These are phyloP conservation scores for Primulina eburnea DNA, from an alignment of 257 asterid species.

Conservation along the genomic window DNA sequence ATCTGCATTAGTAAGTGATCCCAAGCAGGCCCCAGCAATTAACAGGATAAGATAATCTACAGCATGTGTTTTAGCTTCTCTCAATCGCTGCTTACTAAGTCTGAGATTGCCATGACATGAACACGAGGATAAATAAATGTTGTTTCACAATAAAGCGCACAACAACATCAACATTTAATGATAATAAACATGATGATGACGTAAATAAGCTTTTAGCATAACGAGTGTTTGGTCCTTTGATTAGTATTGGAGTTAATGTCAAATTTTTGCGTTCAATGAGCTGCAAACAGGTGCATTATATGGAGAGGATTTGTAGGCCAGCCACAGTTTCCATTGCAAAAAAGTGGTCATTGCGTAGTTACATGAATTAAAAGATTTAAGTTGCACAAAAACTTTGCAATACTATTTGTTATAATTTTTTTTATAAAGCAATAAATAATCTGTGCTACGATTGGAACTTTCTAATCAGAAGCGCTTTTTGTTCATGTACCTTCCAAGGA, in stretches of 20 bases:
- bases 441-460: not conserved
- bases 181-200: not conserved
- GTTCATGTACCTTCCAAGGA: slow-evolving; percentile 43
- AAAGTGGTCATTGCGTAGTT: not conserved
- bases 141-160: not conserved
- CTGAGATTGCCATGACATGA: slow-evolving; percentile 29
- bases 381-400: not conserved
- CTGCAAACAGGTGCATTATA: too few relatives aligned
- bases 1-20: slow-evolving; percentile 46
- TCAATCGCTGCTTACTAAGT: slow-evolving; percentile 49
- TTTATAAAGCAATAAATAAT: not conserved
- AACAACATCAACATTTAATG: not conserved
- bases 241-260: not conserved
- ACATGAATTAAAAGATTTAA: not conserved
- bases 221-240: not conserved
- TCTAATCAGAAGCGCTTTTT: not conserved
- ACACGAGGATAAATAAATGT: slow-evolving; percentile 20
- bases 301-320: too few relatives aligned
- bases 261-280: not conserved
- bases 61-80: slow-evolving; percentile 56
- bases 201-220: not conserved
- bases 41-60: slow-evolving; percentile 56
- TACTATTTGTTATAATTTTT: not conserved
- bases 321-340: not conserved
- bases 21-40: slow-evolving; percentile 61